A percentile compares a stretch with the other conserved stretches of the same genome.
These are phyloP conservation scores for Botrytis byssoidea DNA, from an alignment of 2,329 filamentous ascomycete genomes.

Conservation along the genomic window DNA sequence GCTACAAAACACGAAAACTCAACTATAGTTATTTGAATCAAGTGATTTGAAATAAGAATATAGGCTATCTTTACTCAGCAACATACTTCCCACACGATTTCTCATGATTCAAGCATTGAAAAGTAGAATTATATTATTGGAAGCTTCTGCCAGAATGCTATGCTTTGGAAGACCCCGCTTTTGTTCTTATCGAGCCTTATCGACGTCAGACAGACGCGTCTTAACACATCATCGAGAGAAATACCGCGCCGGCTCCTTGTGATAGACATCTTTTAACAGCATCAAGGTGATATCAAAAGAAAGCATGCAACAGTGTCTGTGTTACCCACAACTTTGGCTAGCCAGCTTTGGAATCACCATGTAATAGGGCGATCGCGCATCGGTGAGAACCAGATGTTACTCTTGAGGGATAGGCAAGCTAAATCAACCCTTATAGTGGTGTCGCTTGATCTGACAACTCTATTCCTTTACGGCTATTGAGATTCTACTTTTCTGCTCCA, in stretches of 20 bases:
- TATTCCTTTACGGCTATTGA: too few species aligned
- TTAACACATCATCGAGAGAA: too few species aligned
- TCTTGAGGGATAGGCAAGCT: not conserved
- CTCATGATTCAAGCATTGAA: too few species aligned
- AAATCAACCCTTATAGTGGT: too few species aligned
- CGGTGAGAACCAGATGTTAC: too few species aligned
- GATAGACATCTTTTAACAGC: not conserved
- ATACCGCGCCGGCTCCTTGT: not conserved
- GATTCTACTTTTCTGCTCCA: too few species aligned
- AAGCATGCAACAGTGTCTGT: not conserved
- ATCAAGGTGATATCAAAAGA: not conserved
- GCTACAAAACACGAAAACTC: too few species aligned
- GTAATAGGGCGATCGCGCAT: not conserved
- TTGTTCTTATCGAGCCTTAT: too few species aligned
- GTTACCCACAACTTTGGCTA: not conserved
- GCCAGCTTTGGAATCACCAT: not conserved
- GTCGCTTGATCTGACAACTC: too few species aligned
- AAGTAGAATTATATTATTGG: not conserved
- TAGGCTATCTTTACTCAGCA: not conserved
- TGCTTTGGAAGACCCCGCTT: too few species aligned
- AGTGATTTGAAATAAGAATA: not conserved
- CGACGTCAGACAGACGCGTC: too few species aligned
- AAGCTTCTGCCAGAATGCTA: not conserved
- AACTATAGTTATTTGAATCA: too few species aligned
- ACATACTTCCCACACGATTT: not conserved